phyloP scores from a whole-genome alignment of 192 early-diverging fungal genomes.

The Podila epicladia region DNA sequence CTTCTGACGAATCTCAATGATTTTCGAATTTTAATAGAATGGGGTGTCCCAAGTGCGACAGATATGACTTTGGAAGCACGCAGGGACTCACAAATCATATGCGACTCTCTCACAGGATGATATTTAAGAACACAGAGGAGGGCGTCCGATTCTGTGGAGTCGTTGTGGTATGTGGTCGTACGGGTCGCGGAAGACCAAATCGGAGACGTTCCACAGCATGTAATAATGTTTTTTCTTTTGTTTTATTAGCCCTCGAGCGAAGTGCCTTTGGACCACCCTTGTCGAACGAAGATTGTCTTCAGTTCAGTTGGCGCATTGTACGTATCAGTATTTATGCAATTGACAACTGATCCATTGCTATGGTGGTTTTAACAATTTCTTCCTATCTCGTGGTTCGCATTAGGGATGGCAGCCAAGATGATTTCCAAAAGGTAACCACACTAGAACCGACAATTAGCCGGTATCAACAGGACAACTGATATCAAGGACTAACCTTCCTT shows the following conservation, averaged over 20 bases:
- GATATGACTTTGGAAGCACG: slow-evolving; percentile 80
- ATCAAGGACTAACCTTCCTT: neutral
- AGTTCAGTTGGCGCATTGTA: slow-evolving; percentile 33
- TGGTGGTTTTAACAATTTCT: slow-evolving; percentile 12
- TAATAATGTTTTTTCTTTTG: neutral
- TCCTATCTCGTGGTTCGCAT: slow-evolving; percentile 17
- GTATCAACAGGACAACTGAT: neutral
- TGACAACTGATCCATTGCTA: neutral
- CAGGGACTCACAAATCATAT: slow-evolving; percentile 93
- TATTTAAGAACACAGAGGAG: slow-evolving; percentile 82
- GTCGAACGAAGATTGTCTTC: slow-evolving; percentile 39
- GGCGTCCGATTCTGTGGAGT: slow-evolving; percentile 79
- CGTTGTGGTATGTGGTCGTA: slow-evolving; percentile 52
- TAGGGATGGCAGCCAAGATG: slow-evolving; percentile 25
- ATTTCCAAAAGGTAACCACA: slow-evolving; percentile 15
- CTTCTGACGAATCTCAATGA: neutral
- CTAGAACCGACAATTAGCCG: too few relatives aligned
- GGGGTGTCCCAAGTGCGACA: slow-evolving; percentile 79
- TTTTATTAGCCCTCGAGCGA: slow-evolving; percentile 27
- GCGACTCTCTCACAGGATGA: slow-evolving; percentile 73
- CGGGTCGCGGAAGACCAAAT: neutral
- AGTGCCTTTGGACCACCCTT: slow-evolving; percentile 39
- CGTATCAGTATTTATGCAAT: neutral
- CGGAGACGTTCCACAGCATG: neutral
- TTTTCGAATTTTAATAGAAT: slow-evolving; percentile 56